These are phyloP conservation scores for Hypoxylon sp. DNA, from an alignment of 2,329 filamentous ascomycete genomes.

Conservation along the genomic window DNA sequence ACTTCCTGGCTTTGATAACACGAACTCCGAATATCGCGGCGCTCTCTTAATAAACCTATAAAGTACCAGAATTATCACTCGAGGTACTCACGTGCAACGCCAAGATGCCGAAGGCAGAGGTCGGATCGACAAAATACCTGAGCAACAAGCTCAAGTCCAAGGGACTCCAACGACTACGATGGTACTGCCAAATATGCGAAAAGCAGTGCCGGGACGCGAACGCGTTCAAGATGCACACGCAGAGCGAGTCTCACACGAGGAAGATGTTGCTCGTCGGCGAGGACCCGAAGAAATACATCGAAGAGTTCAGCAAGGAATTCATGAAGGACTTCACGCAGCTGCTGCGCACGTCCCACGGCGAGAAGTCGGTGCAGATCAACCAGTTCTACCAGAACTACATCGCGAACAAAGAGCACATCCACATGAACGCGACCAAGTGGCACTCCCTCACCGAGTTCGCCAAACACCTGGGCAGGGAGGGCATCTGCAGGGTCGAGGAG, in stretches of 20 bases:
- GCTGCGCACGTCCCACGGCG: constrained; percentile 85
- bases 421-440: constrained; percentile 96
- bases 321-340: constrained; percentile 80
- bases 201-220: constrained; percentile 86
- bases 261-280: constrained; percentile 90
- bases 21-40: background rate
- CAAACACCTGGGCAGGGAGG: constrained; percentile 85
- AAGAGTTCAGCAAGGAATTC: constrained; percentile 86
- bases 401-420: constrained; percentile 84
- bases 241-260: constrained; percentile 64
- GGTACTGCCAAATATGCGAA: constrained; percentile 90
- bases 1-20: background rate
- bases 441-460: constrained; percentile 88
- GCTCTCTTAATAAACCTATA: background rate
- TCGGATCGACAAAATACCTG: constrained; percentile 89
- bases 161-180: constrained; percentile 82
- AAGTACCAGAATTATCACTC: background rate
- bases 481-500: constrained; percentile 91
- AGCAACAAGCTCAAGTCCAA: constrained; percentile 91
- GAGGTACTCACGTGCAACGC: constrained; percentile 30
- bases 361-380: constrained; percentile 90
- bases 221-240: constrained; percentile 89
- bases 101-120: constrained; percentile 91
- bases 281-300: constrained; percentile 85
- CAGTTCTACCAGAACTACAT: constrained; percentile 97